Base-by-base conservation (phyloP, 257 asterid species). In the Osmanthus fragrans region DNA sequence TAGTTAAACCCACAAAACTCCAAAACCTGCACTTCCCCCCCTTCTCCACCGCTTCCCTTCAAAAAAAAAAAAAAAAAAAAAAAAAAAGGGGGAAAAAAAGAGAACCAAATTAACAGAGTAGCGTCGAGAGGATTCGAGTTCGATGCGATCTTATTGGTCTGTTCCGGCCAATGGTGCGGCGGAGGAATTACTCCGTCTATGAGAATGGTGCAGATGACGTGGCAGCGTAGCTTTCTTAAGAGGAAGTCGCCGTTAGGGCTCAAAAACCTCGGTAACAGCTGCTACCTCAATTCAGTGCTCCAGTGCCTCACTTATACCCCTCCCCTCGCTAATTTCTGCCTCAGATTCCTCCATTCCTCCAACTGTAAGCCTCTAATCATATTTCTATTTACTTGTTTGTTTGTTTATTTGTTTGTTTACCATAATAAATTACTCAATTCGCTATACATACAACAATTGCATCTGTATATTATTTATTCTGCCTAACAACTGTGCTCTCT, bases 251-350 rank as follows among this genome's bases (percentile, higher is more conserved):
- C 99, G 29, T 71, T 96, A 88, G 99, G 99, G 90, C 94, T 96
- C 72, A 87, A 86, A 75, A 96, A 96, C 88, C 89, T 96, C 71
- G 99, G 99, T 87, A 96, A 96, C 80, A 84, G 94, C 71, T 96
- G 99, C 87, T 96, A 96, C 81, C 92, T 96, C 83, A 96, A 96
- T 85, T 96, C 99, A 79, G 99, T 96, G 12, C 97, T 96, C 27
- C 99, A 96, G 92, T 96, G 99, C 84, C 99, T 96, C 82, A 96
- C 99, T 60, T 92, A 88, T 76, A 96, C 98, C 37, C 98, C 99
- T 82, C 94, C 99, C 2, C 96, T 96, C 75, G 98, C 99, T 64
- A 80, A 88, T 87, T 89, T 93, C 84, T 96, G 99, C 87, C 95
- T 96, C 83, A 88, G 91, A 70, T 85, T n/a, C 45, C 92, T 86